Evolutionary conservation across 2,329 filamentous ascomycete species (phyloP).

Genomic region (Ophiocordyceps unilateralis): DNA sequence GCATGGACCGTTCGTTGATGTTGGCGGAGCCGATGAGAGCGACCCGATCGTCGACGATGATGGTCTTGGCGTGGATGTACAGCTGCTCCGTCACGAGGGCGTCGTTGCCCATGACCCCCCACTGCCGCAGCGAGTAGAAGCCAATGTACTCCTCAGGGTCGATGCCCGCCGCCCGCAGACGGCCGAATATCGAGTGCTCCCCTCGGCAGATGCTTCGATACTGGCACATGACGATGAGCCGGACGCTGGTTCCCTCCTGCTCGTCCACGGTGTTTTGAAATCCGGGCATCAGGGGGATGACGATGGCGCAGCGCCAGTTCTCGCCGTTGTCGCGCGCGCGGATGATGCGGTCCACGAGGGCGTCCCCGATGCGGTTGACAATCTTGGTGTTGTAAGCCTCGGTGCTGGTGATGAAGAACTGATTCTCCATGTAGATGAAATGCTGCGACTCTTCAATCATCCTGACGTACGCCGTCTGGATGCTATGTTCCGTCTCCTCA

Average conservation of each 20-base stretch:
- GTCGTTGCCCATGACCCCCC: slow-evolving; percentile 80
- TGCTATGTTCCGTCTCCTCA: slow-evolving; percentile 77
- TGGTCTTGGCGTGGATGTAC: slow-evolving; percentile 95
- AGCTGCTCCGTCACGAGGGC: slow-evolving; percentile 85
- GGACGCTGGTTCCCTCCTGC: slow-evolving; percentile 84
- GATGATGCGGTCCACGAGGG: slow-evolving; percentile 79
- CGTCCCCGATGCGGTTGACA: slow-evolving; percentile 85
- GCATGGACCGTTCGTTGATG: slow-evolving; percentile 94
- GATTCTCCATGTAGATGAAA: slow-evolving; percentile 97
- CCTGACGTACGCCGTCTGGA: slow-evolving; percentile 88
- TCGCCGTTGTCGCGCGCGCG: slow-evolving; percentile 70
- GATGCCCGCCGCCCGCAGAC: slow-evolving; percentile 61
- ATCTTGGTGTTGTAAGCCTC: slow-evolving; percentile 78
- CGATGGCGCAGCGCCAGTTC: slow-evolving; percentile 74
- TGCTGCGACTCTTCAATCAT: slow-evolving; percentile 92
- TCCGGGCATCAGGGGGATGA: slow-evolving; percentile 94
- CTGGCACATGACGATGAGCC: slow-evolving; percentile 92
- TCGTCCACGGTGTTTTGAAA: slow-evolving; percentile 95
- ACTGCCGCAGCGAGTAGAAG: slow-evolving; percentile 83
- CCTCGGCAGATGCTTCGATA: slow-evolving; percentile 92
- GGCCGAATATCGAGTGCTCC: slow-evolving; percentile 78
- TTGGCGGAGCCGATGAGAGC: slow-evolving; percentile 94
- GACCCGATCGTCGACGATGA: slow-evolving; percentile 85
- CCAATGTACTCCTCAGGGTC: slow-evolving; percentile 91
- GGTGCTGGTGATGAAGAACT: slow-evolving; percentile 92